Evolutionary conservation across 129 eudicot species (phyloP).

Genomic region (Apium graveolens): DNA sequence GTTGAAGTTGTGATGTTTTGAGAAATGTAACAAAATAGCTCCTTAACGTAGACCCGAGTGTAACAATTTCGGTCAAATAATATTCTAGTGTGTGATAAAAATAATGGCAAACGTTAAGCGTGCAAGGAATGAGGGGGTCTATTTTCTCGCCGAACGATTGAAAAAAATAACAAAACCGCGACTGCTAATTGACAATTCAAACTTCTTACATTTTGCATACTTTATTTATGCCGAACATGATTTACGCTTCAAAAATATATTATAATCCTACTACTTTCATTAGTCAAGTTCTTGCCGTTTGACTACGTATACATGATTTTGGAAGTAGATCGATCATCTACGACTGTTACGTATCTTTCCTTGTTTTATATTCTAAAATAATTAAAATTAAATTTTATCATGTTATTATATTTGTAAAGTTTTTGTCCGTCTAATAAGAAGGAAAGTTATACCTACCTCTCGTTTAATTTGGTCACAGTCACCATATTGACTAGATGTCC

Average conservation of each 20-base stretch:
- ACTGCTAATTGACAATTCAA: not conserved
- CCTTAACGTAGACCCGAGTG: not conserved
- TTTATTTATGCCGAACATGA: not conserved
- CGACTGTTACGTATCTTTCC: not conserved
- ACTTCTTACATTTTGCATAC: not conserved
- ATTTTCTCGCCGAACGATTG: not conserved
- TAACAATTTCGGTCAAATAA: not conserved
- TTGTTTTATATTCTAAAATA: not conserved
- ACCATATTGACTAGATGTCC: too few relatives aligned
- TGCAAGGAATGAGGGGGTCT: not conserved
- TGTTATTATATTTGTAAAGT: too few relatives aligned
- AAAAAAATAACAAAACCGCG: not conserved
- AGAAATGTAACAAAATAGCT: not conserved
- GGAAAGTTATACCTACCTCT: too few relatives aligned
- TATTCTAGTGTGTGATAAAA: not conserved
- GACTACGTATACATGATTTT: not conserved
- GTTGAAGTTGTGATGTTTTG: not conserved
- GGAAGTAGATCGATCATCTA: not conserved
- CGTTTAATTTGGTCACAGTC: too few relatives aligned
- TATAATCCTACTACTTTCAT: not conserved
- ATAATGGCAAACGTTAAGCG: not conserved
- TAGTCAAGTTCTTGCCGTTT: not conserved
- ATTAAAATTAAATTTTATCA: too few relatives aligned
- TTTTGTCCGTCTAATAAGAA: too few relatives aligned
- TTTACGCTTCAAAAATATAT: not conserved